A percentile compares a stretch with the other conserved stretches of the same genome.
Evolutionary conservation across 441 rosid genomes (phyloP).

Genomic region (Adansonia grandidieri): DNA sequence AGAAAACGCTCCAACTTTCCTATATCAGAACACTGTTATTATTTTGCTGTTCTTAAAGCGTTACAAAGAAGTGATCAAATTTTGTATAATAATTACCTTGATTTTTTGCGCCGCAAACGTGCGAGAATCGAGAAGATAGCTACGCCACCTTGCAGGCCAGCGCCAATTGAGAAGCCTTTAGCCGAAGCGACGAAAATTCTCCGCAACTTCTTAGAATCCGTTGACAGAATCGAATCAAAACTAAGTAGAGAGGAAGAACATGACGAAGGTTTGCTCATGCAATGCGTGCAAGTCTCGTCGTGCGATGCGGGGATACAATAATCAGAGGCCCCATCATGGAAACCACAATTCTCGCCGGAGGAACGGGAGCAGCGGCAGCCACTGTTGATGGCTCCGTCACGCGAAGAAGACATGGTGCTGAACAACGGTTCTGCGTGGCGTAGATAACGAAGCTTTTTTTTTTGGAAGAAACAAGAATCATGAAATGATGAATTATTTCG

Average conservation of each 20-base stretch:
- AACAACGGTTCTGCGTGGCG: conserved; percentile 13
- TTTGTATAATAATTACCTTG: conserved; percentile 39
- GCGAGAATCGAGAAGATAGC: conserved; percentile 75
- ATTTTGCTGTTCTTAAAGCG: not conserved
- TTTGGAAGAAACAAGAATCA: not conserved
- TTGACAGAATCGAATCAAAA: conserved; percentile 29
- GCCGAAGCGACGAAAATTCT: conserved; percentile 65
- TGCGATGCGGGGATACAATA: conserved; percentile 21
- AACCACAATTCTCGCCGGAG: conserved; percentile 23
- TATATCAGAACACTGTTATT: conserved; percentile 26
- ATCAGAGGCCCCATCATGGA: conserved; percentile 15
- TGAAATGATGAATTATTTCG: not conserved
- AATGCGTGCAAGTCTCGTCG: conserved; percentile 39
- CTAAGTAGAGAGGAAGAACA: conserved; percentile 37
- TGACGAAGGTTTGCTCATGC: conserved; percentile 40
- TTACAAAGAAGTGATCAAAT: conserved; percentile 1
- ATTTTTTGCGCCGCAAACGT: conserved; percentile 64
- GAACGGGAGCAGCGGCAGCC: conserved; percentile 26
- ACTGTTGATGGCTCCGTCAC: not conserved
- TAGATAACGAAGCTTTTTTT: not conserved
- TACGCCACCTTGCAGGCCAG: conserved; percentile 92
- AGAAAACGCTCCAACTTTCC: conserved; percentile 62
- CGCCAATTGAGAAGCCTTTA: conserved; percentile 90
- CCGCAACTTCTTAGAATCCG: conserved; percentile 60
- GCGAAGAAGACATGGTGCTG: conserved; percentile 36